These are phyloP conservation scores for Cyberlindnera maclurae DNA, from an alignment of 805 yeast genomes.

Conservation along the genomic window DNA sequence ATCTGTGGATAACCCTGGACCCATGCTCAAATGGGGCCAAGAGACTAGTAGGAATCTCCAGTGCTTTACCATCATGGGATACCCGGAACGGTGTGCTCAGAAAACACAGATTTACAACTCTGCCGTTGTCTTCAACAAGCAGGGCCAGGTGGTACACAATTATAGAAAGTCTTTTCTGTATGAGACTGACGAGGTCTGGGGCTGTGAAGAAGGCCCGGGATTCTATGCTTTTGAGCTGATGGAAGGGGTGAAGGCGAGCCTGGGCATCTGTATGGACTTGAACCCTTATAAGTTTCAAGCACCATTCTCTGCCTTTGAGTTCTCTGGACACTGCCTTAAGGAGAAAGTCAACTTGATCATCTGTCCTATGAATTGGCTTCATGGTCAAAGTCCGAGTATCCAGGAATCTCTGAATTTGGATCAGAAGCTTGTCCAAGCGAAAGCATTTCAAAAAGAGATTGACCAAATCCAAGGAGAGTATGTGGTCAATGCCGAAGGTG, in stretches of 20 bases:
- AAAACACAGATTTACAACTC: slow-evolving; percentile 50
- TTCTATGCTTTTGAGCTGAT: slow-evolving; percentile 41
- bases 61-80: slow-evolving; percentile 74
- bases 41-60: slow-evolving; percentile 39
- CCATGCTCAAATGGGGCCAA: slow-evolving; percentile 49
- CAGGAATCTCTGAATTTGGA: slow-evolving; percentile 15
- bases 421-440: slow-evolving; percentile 12
- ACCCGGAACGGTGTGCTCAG: slow-evolving; percentile 49
- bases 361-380: slow-evolving; percentile 86
- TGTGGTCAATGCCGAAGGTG: slow-evolving; percentile 6
- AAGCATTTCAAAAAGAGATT: slow-evolving; percentile 5
- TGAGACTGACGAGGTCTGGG: slow-evolving; percentile 77
- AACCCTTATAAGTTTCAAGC: slow-evolving; percentile 82
- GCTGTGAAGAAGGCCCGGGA: slow-evolving; percentile 56
- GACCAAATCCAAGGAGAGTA: slow-evolving; percentile 17
- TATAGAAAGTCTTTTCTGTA: slow-evolving; percentile 75
- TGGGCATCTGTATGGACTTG: slow-evolving; percentile 93
- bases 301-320: slow-evolving; percentile 70
- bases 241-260: slow-evolving; percentile 36
- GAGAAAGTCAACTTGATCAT: slow-evolving; percentile 50
- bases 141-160: slow-evolving; percentile 52
- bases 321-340: slow-evolving; percentile 43
- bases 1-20: slow-evolving; percentile 32
- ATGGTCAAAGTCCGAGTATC: slow-evolving; percentile 38
- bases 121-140: slow-evolving; percentile 54